Conservation (phyloP, 306 rosid genomes). For the Lotus japonicus region DNA sequence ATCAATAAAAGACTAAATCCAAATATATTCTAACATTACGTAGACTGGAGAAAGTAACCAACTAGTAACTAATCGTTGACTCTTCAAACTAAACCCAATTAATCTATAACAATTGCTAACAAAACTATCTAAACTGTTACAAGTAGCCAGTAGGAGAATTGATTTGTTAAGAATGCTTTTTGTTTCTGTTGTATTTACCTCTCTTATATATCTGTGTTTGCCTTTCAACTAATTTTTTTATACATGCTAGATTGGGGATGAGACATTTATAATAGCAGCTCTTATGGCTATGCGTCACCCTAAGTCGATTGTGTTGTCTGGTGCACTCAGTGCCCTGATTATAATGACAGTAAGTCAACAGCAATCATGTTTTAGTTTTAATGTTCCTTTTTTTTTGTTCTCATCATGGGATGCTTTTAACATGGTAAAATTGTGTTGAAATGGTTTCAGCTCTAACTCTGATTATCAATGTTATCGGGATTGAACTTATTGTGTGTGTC, state of each 20-base stretch:
- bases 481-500: slow-evolving; percentile 30
- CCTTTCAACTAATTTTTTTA: slow-evolving; percentile 24
- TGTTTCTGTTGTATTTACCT: not conserved
- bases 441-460: slow-evolving; percentile 26
- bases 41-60: not conserved
- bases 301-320: slow-evolving; percentile 87
- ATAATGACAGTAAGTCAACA: slow-evolving; percentile 76
- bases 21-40: too few relatives aligned
- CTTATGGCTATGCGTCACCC: slow-evolving; percentile 99
- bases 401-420: slow-evolving; percentile 16
- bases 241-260: slow-evolving; percentile 87
- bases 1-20: too few relatives aligned
- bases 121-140: not conserved
- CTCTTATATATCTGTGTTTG: not conserved
- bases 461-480: slow-evolving; percentile 19
- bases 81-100: not conserved
- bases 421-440: slow-evolving; percentile 6
- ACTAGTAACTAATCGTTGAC: not conserved
- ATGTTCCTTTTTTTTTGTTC: slow-evolving; percentile 5
- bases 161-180: slow-evolving; percentile 13
- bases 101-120: not conserved
- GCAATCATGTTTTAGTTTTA: not conserved
- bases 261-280: slow-evolving; percentile 97
- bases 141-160: not conserved
- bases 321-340: slow-evolving; percentile 82